These are phyloP conservation scores for Botrytis tulipae DNA, from an alignment of 2,329 filamentous ascomycete genomes.

Conservation along the genomic window DNA sequence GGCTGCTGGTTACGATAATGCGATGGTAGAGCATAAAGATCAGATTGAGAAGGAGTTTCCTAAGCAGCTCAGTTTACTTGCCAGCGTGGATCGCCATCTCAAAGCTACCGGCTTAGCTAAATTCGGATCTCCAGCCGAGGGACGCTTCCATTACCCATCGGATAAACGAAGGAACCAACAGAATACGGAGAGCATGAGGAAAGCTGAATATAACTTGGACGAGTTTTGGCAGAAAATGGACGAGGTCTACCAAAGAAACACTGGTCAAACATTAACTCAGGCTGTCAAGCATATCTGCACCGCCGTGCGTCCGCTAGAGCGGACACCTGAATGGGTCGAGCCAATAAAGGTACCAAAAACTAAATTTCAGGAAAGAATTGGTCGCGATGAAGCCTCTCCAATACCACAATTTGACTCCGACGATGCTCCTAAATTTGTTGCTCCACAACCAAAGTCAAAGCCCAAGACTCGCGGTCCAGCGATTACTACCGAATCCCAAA, in stretches of 20 bases:
- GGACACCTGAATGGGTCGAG: neutral
- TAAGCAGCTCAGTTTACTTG: neutral
- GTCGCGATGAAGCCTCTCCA: neutral
- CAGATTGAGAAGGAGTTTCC: neutral
- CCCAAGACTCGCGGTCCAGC: conserved; percentile 31
- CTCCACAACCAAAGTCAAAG: conserved; percentile 25
- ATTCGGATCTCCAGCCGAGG: conserved; percentile 22
- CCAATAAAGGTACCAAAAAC: neutral
- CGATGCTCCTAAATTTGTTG: neutral
- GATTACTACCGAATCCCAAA: conserved; percentile 1
- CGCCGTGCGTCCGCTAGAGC: neutral
- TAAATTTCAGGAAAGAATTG: neutral
- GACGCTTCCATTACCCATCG: conserved; percentile 44
- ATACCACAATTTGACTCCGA: neutral
- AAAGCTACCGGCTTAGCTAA: conserved; percentile 5
- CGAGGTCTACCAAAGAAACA: conserved; percentile 21
- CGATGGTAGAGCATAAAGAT: neutral
- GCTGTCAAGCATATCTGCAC: neutral
- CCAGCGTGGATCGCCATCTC: neutral
- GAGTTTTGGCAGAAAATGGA: conserved; percentile 46
- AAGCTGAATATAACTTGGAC: conserved; percentile 46
- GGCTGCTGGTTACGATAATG: conserved; percentile 25
- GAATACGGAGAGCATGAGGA: conserved; percentile 45
- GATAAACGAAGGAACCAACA: conserved; percentile 48
- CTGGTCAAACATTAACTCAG: conserved; percentile 25